Evolutionary conservation across 495 filamentous ascomycete genomes (phyloP).

Genomic region (Hypoxylon intermedium): DNA sequence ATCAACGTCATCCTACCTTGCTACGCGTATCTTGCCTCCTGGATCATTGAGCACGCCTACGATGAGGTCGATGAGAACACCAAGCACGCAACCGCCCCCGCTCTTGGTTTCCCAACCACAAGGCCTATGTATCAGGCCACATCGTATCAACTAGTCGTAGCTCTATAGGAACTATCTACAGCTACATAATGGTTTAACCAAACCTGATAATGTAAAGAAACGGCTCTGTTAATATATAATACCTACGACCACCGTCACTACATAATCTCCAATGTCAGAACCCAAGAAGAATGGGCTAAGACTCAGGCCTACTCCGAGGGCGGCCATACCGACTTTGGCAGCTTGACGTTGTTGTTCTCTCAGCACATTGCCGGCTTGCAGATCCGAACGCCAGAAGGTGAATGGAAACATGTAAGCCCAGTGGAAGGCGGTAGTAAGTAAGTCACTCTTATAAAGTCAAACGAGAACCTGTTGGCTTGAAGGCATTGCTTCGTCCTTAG

Average conservation of each 20-base stretch:
- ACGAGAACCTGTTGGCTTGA: too few relatives aligned
- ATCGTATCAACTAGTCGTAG: not conserved
- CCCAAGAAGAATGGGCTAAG: conserved; percentile 34
- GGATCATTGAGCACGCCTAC: conserved; percentile 15
- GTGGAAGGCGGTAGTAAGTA: conserved; percentile 51
- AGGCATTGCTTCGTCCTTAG: too few relatives aligned
- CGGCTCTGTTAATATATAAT: not conserved
- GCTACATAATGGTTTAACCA: conserved; percentile 1
- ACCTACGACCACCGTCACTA: conserved; percentile 55
- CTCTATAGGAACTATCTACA: not conserved
- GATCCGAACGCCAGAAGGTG: conserved; percentile 52
- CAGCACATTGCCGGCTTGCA: conserved; percentile 59
- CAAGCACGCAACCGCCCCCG: conserved; percentile 34
- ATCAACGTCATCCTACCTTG: too few relatives aligned
- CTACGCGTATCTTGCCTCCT: not conserved
- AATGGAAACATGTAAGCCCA: conserved; percentile 57
- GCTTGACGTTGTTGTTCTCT: conserved; percentile 58
- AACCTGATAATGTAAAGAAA: not conserved
- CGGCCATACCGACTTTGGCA: conserved; percentile 61
- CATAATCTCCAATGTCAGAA: conserved; percentile 57
- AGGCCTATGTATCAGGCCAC: conserved; percentile 19
- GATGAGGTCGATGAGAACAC: conserved; percentile 35
- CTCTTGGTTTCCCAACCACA: not conserved
- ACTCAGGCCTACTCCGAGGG: conserved; percentile 35
- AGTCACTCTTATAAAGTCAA: not conserved